These are phyloP conservation scores for Pseudotsuga menziesii DNA, from an alignment of 75 land plant species.

Conservation along the genomic window DNA sequence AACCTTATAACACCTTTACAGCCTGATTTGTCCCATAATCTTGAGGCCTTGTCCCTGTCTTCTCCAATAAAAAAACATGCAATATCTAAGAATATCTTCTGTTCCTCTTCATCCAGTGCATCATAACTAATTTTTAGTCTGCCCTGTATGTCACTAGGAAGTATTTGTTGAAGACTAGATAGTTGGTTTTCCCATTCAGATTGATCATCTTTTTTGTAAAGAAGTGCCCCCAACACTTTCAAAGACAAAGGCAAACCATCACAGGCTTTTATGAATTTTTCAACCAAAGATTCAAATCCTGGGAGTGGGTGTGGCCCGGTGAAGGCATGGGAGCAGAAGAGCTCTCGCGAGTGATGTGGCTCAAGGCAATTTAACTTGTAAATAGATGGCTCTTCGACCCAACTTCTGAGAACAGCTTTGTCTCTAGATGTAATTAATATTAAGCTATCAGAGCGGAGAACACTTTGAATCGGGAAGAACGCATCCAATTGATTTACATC, in stretches of 20 bases:
- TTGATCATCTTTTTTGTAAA: background rate
- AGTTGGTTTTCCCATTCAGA: background rate
- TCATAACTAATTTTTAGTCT: background rate
- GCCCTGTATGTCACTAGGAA: background rate
- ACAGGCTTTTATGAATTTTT: background rate
- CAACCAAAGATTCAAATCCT: background rate
- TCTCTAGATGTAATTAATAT: background rate
- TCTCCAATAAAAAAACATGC: conserved; percentile 1
- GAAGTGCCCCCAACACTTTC: background rate
- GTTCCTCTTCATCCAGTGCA: background rate
- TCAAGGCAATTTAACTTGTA: background rate
- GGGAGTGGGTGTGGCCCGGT: background rate
- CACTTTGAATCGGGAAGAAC: background rate
- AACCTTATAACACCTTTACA: background rate
- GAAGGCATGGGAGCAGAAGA: conserved; percentile 7
- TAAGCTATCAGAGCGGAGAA: background rate
- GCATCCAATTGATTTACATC: conserved; percentile 3
- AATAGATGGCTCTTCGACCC: background rate
- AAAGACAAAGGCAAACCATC: background rate
- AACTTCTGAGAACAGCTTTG: background rate
- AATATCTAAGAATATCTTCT: conserved; percentile 2
- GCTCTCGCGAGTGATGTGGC: background rate
- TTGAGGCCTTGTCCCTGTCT: background rate
- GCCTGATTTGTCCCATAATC: background rate
- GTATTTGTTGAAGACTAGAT: background rate